Evolutionary conservation across 805 yeast species (phyloP).

Genomic region (Jamesozyma hellenica): DNA sequence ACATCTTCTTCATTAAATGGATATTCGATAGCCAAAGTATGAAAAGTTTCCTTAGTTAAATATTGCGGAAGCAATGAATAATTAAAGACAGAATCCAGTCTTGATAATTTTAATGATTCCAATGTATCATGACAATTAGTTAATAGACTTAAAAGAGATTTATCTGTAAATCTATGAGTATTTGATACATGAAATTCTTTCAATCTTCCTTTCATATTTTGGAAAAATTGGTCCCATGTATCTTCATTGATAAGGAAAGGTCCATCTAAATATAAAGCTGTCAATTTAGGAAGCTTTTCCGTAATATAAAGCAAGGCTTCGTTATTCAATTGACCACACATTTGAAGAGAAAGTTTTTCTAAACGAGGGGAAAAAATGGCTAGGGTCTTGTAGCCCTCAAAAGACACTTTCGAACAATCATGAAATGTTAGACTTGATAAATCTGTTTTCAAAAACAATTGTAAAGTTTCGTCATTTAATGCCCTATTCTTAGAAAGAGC

Average conservation of each 20-base stretch:
- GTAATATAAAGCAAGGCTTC: slow-evolving; percentile 58
- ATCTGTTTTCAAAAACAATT: slow-evolving; percentile 59
- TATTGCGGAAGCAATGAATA: slow-evolving; percentile 60
- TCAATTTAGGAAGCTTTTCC: slow-evolving; percentile 46
- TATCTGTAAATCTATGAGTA: slow-evolving; percentile 73
- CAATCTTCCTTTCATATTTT: slow-evolving; percentile 43
- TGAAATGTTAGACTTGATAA: slow-evolving; percentile 58
- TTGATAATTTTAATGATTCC: slow-evolving; percentile 47
- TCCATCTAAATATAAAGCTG: slow-evolving; percentile 65
- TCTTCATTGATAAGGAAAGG: slow-evolving; percentile 72
- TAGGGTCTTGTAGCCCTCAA: slow-evolving; percentile 54
- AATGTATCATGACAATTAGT: slow-evolving; percentile 51
- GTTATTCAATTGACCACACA: slow-evolving; percentile 90
- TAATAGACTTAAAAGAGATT: slow-evolving; percentile 50
- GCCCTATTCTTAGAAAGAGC: slow-evolving; percentile 79
- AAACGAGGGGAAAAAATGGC: slow-evolving; percentile 74
- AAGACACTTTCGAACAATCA: slow-evolving; percentile 81
- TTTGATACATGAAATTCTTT: slow-evolving; percentile 55
- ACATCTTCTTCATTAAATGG: slow-evolving; percentile 59
- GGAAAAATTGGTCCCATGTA: slow-evolving; percentile 72
- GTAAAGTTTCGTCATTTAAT: slow-evolving; percentile 58
- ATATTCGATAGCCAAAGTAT: slow-evolving; percentile 54
- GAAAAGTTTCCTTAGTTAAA: slow-evolving; percentile 36
- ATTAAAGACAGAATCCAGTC: slow-evolving; percentile 63
- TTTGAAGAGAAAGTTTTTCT: slow-evolving; percentile 54